Evolutionary conservation across 2,329 filamentous ascomycete species (phyloP).

Genomic region (Fusarium longipes): DNA sequence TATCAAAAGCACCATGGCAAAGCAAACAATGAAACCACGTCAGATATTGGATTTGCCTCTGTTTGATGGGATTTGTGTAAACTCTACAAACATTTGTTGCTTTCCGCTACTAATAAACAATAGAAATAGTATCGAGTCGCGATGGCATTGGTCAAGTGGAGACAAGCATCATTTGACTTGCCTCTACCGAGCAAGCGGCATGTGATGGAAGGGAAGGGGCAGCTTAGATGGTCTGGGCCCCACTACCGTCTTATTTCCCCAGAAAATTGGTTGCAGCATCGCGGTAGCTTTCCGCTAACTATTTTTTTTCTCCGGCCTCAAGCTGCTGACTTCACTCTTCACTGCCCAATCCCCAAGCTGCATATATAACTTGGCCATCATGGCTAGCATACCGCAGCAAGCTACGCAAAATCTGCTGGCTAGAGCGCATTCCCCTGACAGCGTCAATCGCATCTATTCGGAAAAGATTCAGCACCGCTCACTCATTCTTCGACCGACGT

Average conservation of each 20-base stretch:
- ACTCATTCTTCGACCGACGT: conserved; percentile 80
- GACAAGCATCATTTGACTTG: conserved; percentile 26
- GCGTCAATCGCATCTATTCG: conserved; percentile 76
- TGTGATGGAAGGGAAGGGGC: conserved; percentile 42
- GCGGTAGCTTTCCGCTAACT: conserved; percentile 35
- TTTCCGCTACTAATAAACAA: conserved; percentile 6
- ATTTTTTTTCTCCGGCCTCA: conserved; percentile 2
- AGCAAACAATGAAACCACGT: conserved; percentile 19
- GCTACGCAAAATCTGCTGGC: conserved; percentile 74
- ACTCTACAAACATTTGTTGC: conserved; percentile 24
- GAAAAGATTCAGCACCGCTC: conserved; percentile 87
- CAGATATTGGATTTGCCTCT: not conserved
- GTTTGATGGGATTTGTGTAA: conserved; percentile 13
- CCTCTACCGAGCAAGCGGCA: conserved; percentile 40
- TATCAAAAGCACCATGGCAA: conserved; percentile 39
- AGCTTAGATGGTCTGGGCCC: conserved; percentile 39
- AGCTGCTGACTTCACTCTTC: not conserved
- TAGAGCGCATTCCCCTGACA: conserved; percentile 82
- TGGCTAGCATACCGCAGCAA: conserved; percentile 52
- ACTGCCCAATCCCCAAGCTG: not conserved
- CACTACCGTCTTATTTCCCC: conserved; percentile 38
- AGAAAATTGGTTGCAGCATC: conserved; percentile 28
- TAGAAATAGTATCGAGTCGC: conserved; percentile 16
- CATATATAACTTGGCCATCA: conserved; percentile 29
- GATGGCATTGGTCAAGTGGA: conserved; percentile 43